A percentile compares a stretch with the other conserved stretches of the same genome.
phyloP scores from a whole-genome alignment of 2,329 filamentous ascomycete genomes.

The Pseudocercospora macadamiae region DNA sequence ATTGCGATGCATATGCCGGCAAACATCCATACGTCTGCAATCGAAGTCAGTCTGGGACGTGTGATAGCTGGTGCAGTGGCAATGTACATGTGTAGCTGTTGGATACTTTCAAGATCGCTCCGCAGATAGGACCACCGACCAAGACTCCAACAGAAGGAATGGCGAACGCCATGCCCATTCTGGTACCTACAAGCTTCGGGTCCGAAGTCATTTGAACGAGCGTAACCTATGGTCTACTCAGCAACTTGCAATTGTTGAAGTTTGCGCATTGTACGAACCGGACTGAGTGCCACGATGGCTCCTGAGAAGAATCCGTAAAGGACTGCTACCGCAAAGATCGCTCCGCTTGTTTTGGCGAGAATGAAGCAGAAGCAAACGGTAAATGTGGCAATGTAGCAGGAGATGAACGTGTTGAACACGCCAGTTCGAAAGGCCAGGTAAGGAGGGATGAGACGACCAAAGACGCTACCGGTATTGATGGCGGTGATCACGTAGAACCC shows the following conservation, averaged over 20 bases:
- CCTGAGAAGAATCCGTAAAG: slow-evolving; percentile 44
- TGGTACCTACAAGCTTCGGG: slow-evolving; percentile 24
- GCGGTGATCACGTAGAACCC: slow-evolving; percentile 11
- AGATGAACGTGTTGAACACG: slow-evolving; percentile 52
- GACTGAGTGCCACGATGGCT: slow-evolving; percentile 40
- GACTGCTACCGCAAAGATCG: slow-evolving; percentile 37
- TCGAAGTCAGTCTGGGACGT: neutral
- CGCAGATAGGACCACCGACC: slow-evolving; percentile 6
- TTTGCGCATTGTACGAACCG: slow-evolving; percentile 27
- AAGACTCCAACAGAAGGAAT: slow-evolving; percentile 8
- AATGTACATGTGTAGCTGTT: neutral
- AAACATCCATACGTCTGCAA: neutral
- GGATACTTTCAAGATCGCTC: slow-evolving; percentile 5
- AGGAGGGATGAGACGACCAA: slow-evolving; percentile 6
- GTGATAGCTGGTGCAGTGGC: neutral
- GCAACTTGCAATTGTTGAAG: too few relatives aligned
- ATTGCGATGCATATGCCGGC: neutral
- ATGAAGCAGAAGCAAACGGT: slow-evolving; percentile 58
- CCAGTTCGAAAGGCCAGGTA: slow-evolving; percentile 43
- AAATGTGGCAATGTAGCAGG: slow-evolving; percentile 38
- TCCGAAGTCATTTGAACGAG: slow-evolving; percentile 36
- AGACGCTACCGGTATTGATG: slow-evolving; percentile 5
- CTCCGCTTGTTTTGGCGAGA: slow-evolving; percentile 44
- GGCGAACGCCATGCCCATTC: slow-evolving; percentile 14
- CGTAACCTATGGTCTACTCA: slow-evolving; percentile 25